Conservation (phyloP, 2,329 filamentous ascomycete species). For the Albophoma yamanashiensis region DNA sequence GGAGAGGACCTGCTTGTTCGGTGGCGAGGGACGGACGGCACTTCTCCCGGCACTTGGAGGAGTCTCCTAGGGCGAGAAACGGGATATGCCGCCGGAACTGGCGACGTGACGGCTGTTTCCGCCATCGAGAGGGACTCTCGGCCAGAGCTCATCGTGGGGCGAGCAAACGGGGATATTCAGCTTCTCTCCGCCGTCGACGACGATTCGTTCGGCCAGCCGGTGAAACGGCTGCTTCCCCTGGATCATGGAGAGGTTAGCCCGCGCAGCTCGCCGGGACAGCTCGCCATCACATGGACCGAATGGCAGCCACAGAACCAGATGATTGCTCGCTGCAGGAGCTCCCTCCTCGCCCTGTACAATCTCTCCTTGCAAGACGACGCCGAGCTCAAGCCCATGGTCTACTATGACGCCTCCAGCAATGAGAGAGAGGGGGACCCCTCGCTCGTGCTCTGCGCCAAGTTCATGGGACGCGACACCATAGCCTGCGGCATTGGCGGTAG, state of each 20-base stretch:
- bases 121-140: constrained; percentile 24
- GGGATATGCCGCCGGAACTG: constrained; percentile 31
- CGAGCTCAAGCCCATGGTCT: constrained; percentile 9
- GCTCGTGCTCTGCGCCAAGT: constrained; percentile 26
- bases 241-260: constrained; percentile 1
- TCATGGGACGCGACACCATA: constrained; percentile 32
- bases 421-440: constrained; percentile 10
- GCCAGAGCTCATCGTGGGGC: constrained; percentile 31
- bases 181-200: constrained; percentile 28
- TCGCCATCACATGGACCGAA: constrained; percentile 21
- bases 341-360: constrained; percentile 17
- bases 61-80: constrained; percentile 23
- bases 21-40: constrained; percentile 18
- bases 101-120: constrained; percentile 37
- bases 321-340: constrained; percentile 19
- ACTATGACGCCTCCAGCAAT: constrained; percentile 14
- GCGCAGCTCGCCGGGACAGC: constrained; percentile 9
- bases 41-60: constrained; percentile 21
- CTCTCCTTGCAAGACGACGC: constrained; percentile 7
- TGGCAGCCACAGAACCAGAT: constrained; percentile 18
- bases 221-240: constrained; percentile 10
- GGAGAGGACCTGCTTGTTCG: constrained; percentile 40
- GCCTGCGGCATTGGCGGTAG: constrained; percentile 34
- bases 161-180: constrained; percentile 38
- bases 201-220: constrained; percentile 14